Evolutionary conservation across 306 rosid genomes (phyloP).

Genomic region (Dryas alaskensis): DNA sequence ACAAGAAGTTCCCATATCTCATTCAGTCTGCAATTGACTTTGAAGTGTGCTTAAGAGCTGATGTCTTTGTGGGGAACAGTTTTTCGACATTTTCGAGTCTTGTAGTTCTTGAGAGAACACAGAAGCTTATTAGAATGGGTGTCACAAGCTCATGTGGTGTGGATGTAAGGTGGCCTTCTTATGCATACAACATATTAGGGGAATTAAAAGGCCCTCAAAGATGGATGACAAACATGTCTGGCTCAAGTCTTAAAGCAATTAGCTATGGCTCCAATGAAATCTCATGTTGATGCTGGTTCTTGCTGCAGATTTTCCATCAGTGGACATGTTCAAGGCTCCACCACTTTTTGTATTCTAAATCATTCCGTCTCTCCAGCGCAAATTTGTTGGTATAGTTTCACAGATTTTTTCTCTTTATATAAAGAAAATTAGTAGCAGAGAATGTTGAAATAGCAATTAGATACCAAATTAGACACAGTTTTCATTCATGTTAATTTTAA

Average conservation of each 20-base stretch:
- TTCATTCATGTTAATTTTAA: neutral
- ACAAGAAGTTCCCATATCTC: conserved; percentile 71
- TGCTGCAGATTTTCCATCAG: neutral
- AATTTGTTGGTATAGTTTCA: conserved; percentile 9
- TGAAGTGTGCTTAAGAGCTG: conserved; percentile 78
- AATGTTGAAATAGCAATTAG: neutral
- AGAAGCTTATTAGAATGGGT: conserved; percentile 52
- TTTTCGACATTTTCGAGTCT: conserved; percentile 93
- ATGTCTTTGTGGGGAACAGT: conserved; percentile 85
- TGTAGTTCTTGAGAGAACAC: conserved; percentile 79
- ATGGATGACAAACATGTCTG: conserved; percentile 79
- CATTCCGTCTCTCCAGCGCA: neutral
- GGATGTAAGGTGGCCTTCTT: conserved; percentile 73
- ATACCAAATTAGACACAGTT: neutral
- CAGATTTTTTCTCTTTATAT: neutral
- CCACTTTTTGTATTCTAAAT: neutral
- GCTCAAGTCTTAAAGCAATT: conserved; percentile 58
- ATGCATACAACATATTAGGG: conserved; percentile 70
- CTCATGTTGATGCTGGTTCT: conserved; percentile 38
- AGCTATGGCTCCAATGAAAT: conserved; percentile 75
- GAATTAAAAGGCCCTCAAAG: conserved; percentile 58
- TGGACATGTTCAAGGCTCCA: conserved; percentile 8
- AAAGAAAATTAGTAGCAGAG: neutral
- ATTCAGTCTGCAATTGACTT: conserved; percentile 90
- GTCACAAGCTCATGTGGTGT: conserved; percentile 37